Conservation (phyloP, 352 stramenopile genomes). For the Globisporangium parvum region DNA sequence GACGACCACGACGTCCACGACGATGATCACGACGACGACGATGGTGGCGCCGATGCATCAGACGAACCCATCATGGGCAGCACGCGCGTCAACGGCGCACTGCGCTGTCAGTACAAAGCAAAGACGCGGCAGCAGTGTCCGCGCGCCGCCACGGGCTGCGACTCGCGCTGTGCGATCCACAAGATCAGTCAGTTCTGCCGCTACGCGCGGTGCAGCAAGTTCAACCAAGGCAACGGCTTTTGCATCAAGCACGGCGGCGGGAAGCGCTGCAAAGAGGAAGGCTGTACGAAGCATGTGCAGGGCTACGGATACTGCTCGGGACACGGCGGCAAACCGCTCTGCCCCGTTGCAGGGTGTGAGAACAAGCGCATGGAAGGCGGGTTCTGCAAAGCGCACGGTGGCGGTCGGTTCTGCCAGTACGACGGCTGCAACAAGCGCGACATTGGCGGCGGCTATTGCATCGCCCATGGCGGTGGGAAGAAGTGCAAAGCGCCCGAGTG, state of each 20-base stretch:
- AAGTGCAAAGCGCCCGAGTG: constrained; percentile 68
- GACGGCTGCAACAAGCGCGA: constrained; percentile 75
- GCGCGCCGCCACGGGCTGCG: constrained; percentile 56
- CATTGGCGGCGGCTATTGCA: constrained; percentile 83
- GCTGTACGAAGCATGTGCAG: constrained; percentile 79
- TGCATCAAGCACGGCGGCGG: constrained; percentile 84
- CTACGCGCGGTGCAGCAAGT: constrained; percentile 71
- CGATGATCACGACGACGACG: constrained; percentile 12
- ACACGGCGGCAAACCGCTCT: constrained; percentile 76
- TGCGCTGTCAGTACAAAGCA: constrained; percentile 66
- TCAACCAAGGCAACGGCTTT: constrained; percentile 79
- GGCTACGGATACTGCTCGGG: constrained; percentile 82
- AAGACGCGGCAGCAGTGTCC: constrained; percentile 64
- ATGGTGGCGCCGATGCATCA: constrained; percentile 11
- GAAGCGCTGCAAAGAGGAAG: constrained; percentile 78
- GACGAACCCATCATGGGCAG: constrained; percentile 18
- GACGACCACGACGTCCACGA: constrained; percentile 6
- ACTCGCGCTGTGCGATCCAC: constrained; percentile 72
- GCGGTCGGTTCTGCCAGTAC: constrained; percentile 69
- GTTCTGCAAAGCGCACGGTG: constrained; percentile 83
- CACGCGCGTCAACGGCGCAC: constrained; percentile 21
- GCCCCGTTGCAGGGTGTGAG: constrained; percentile 62
- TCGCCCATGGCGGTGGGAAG: constrained; percentile 83
- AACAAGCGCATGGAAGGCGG: constrained; percentile 85
- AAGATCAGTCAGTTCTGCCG: constrained; percentile 85